phyloP scores from a whole-genome alignment of 805 yeast genomes.

The Candida khao-thaluensis region DNA sequence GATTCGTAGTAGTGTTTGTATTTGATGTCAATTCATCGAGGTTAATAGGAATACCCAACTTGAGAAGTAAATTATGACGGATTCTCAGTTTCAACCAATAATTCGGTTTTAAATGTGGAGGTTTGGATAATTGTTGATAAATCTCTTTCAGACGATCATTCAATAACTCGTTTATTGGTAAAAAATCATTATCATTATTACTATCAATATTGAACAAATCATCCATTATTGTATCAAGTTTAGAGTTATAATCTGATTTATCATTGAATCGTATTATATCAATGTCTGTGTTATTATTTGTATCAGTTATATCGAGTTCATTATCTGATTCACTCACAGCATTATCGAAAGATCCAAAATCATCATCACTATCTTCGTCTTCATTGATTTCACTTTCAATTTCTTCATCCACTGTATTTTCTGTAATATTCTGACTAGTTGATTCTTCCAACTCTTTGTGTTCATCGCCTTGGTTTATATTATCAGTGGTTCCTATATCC shows the following conservation, averaged over 20 bases:
- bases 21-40: constrained; percentile 54
- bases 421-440: no score
- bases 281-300: not conserved
- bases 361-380: constrained; percentile 25
- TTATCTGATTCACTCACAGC: constrained; percentile 31
- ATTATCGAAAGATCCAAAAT: constrained; percentile 40
- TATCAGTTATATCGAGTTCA: constrained; percentile 16
- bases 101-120: constrained; percentile 53
- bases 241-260: constrained; percentile 11
- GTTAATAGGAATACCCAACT: constrained; percentile 72
- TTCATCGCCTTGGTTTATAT: no score
- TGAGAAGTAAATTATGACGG: constrained; percentile 59
- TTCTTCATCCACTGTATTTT: no score
- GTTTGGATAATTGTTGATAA: constrained; percentile 46
- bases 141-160: constrained; percentile 39
- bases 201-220: constrained; percentile 10
- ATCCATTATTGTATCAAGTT: constrained; percentile 14
- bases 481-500: no score
- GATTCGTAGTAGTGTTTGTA: not conserved
- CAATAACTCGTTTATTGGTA: constrained; percentile 15
- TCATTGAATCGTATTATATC: constrained; percentile 17
- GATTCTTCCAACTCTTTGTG: not conserved
- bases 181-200: not conserved
- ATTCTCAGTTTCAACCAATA: constrained; percentile 71
- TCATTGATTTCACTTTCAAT: not conserved